Conservation (phyloP, 1,284 basidiomycete species). For the Rhizopogon parksii region DNA sequence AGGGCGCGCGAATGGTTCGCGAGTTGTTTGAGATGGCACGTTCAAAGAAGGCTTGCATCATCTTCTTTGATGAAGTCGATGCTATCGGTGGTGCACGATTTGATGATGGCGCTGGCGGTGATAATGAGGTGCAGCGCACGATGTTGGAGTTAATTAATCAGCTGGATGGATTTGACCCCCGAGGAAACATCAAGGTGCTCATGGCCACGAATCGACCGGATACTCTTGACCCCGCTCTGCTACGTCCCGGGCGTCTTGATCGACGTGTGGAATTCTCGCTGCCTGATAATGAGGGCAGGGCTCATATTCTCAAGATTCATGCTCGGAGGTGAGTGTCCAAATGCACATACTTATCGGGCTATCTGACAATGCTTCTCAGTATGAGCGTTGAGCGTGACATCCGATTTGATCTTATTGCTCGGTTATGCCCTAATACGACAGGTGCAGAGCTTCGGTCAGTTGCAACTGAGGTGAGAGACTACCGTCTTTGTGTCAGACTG, state of each 20-base stretch:
- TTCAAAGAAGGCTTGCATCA: slow-evolving; percentile 98
- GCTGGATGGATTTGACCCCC: slow-evolving; percentile 95
- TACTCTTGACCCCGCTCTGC: slow-evolving; percentile 93
- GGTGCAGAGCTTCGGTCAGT: slow-evolving; percentile 96
- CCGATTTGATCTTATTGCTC: slow-evolving; percentile 95
- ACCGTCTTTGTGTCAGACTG: neutral
- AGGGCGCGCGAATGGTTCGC: slow-evolving; percentile 97
- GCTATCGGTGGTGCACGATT: slow-evolving; percentile 99
- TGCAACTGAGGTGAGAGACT: slow-evolving; percentile 77
- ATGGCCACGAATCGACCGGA: slow-evolving; percentile 99
- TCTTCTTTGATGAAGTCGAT: slow-evolving; percentile 99
- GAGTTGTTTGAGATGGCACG: slow-evolving; percentile 99
- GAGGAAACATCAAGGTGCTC: slow-evolving; percentile 99
- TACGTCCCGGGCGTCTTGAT: slow-evolving; percentile 95
- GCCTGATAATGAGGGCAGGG: slow-evolving; percentile 94
- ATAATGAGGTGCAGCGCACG: slow-evolving; percentile 99
- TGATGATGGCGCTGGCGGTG: slow-evolving; percentile 97
- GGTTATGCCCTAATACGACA: slow-evolving; percentile 96
- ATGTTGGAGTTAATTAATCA: slow-evolving; percentile 99
- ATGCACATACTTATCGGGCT: neutral
- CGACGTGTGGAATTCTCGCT: slow-evolving; percentile 93
- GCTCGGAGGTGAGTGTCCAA: slow-evolving; percentile 66
- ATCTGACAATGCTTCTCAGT: slow-evolving; percentile 35
- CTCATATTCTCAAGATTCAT: slow-evolving; percentile 96
- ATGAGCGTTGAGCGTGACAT: slow-evolving; percentile 98